Conservation (phyloP, 805 yeast genomes). For the Zygotorulaspora sp. region DNA sequence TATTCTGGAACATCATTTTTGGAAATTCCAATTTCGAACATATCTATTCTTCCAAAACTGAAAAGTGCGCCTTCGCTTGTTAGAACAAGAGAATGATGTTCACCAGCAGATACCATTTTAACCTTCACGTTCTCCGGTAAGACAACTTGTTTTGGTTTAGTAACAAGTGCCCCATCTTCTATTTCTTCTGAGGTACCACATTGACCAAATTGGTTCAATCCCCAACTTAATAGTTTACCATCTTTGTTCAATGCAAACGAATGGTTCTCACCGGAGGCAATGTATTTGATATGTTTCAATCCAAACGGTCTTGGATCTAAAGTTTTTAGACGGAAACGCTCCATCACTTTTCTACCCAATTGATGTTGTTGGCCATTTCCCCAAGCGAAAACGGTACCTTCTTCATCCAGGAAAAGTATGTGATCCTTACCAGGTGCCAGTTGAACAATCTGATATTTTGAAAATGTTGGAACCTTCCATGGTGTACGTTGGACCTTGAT, state of each 20-base stretch:
- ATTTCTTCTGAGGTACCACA: constrained; percentile 77
- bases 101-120: constrained; percentile 78
- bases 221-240: constrained; percentile 82
- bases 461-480: constrained; percentile 43
- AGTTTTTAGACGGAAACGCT: constrained; percentile 66
- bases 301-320: constrained; percentile 83
- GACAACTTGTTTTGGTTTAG: constrained; percentile 71
- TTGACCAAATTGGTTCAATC: constrained; percentile 94
- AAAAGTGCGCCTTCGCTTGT: constrained; percentile 68
- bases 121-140: constrained; percentile 55
- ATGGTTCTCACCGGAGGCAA: constrained; percentile 93
- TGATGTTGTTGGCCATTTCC: constrained; percentile 95
- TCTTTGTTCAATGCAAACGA: constrained; percentile 82
- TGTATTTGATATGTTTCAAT: constrained; percentile 66
- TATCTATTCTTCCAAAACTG: constrained; percentile 88
- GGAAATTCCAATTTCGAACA: constrained; percentile 86
- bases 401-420: constrained; percentile 71
- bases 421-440: constrained; percentile 94
- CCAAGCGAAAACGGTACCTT: constrained; percentile 92
- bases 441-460: constrained; percentile 65
- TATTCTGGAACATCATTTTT: constrained; percentile 59
- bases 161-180: constrained; percentile 80
- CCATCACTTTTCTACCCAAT: constrained; percentile 80
- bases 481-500: constrained; percentile 66
- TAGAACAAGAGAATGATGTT: constrained; percentile 84